Base-by-base conservation (phyloP, 352 stramenopile genomes). In the Phytophthora ramorum region DNA sequence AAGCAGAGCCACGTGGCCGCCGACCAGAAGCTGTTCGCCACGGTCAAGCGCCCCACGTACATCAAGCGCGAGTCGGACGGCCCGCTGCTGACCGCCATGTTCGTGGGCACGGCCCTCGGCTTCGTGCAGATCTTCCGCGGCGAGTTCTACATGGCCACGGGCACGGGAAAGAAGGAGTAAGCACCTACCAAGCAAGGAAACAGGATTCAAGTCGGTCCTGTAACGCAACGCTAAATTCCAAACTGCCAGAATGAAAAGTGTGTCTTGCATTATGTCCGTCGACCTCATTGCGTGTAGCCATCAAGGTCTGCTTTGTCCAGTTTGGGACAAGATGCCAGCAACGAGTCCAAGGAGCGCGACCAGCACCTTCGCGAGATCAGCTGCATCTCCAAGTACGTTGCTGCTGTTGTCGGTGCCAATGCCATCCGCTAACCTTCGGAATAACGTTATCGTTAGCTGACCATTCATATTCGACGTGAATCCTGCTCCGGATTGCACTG, bases 151-250 rank as follows among this genome's bases (percentile, higher is more conserved):
- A 93, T 93, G 85, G 79, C 76, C 70, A 87, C 71, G 35, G 83
- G 83, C 56, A 77, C 63, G 22, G 61, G 70, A 73, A 93, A 93
- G 79, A 90, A 90, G 65, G 77, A 91, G 22, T 90, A 86, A 88
- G 56, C 64, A 41, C 26, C 26, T 32, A 4, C 26, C 6, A 34
- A 34, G 28, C 5, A 17, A 34, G 35, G n/a, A 41, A 35, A 8
- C 26, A 32, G 26, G 24, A 10, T 12, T 34, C 28, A 34, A 34
- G 22, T 16, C 28, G 54, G 54, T 24, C 26, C 28, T 50, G 22
- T 35, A 56, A 41, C 1, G 3, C 14, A 26, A 58, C 14, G 20
- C n/a, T 13, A 37, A 49, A 49, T 51, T 32, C 57, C n/a, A 64
- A 37, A 51, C 35, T 5, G 26, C 46, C 48, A 66, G 14, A 46